phyloP scores from a whole-genome alignment of 2,329 filamentous ascomycete species.

The Pseudogymnoascus sp. region DNA sequence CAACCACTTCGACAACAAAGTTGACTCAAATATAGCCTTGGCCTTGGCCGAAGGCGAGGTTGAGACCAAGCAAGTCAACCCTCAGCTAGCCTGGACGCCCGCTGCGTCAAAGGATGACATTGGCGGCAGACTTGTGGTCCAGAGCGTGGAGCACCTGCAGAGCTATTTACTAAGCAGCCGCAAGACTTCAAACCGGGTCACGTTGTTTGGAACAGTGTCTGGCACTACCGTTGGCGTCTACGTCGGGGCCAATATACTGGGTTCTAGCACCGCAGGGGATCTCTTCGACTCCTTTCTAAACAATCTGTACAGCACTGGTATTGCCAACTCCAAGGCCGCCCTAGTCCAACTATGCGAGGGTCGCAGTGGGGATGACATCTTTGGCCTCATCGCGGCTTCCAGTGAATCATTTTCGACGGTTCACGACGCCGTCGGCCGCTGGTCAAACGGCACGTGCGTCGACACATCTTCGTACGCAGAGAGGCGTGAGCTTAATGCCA shows the following conservation, averaged over 20 bases:
- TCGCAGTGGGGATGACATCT: background rate
- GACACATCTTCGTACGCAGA: background rate
- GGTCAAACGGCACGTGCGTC: background rate
- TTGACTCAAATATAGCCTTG: background rate
- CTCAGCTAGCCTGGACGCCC: background rate
- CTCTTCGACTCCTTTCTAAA: background rate
- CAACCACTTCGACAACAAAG: background rate
- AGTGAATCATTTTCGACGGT: background rate
- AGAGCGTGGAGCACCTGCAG: background rate
- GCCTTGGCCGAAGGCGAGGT: background rate
- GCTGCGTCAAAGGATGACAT: background rate
- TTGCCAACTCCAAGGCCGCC: background rate
- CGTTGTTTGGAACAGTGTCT: background rate
- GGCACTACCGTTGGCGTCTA: background rate
- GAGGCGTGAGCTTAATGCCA: background rate
- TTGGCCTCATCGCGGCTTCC: background rate
- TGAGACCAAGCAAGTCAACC: background rate
- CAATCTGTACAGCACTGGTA: background rate
- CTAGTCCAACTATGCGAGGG: background rate
- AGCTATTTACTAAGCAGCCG: background rate
- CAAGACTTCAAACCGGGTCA: background rate
- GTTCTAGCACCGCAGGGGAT: background rate
- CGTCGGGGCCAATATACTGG: background rate
- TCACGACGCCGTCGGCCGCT: background rate
- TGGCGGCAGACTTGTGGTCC: background rate